phyloP scores from a whole-genome alignment of 192 early-diverging fungal genomes.

The Umbelopsis sp. region DNA sequence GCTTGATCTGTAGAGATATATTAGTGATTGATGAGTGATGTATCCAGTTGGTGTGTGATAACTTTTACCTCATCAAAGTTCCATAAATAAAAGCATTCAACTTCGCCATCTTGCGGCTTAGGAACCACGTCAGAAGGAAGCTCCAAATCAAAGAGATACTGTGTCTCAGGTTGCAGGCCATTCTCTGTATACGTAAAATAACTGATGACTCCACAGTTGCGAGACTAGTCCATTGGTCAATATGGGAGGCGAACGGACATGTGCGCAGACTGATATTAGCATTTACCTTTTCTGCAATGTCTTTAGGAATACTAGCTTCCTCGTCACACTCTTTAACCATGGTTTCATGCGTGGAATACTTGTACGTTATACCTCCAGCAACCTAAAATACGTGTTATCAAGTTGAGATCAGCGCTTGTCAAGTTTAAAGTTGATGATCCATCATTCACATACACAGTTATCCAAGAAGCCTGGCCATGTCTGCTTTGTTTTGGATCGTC shows the following conservation, averaged over 20 bases:
- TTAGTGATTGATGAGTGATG: neutral
- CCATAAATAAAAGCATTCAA: constrained; percentile 77
- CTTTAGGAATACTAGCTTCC: constrained; percentile 74
- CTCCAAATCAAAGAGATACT: constrained; percentile 87
- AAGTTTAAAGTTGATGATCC: constrained; percentile 1
- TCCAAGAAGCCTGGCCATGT: constrained; percentile 88
- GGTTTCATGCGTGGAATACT: constrained; percentile 59
- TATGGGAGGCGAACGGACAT: neutral
- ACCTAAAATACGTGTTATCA: constrained; percentile 35
- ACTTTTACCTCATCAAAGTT: constrained; percentile 63
- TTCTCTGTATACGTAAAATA: constrained; percentile 66
- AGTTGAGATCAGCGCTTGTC: neutral
- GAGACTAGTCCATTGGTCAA: constrained; percentile 13
- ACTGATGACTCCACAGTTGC: constrained; percentile 63
- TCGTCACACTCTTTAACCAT: constrained; percentile 89
- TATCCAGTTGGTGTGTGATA: neutral
- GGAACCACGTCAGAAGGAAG: constrained; percentile 65
- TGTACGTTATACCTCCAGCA: constrained; percentile 78
- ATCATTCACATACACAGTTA: constrained; percentile 56
- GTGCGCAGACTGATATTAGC: neutral
- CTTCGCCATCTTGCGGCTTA: constrained; percentile 83
- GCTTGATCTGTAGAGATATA: constrained; percentile 26
- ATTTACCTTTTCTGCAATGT: constrained; percentile 52
- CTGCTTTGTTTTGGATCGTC: constrained; percentile 75
- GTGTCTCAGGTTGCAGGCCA: constrained; percentile 81